Conservation (phyloP, 2,329 filamentous ascomycete genomes). For the Aspergillus sp. region DNA sequence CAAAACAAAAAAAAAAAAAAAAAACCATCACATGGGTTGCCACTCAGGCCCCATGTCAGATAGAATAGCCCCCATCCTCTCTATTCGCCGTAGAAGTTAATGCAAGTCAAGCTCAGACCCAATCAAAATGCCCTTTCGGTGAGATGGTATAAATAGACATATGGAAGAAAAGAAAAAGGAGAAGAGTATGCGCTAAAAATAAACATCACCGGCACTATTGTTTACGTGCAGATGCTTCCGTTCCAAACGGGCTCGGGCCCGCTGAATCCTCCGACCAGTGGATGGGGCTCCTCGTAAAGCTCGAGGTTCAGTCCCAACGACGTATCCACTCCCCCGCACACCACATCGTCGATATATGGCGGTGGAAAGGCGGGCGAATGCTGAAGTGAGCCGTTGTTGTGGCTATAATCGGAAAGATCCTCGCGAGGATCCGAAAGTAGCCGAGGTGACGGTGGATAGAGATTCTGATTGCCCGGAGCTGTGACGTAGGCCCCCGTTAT, state of each 20-base stretch:
- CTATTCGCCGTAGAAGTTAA: slow-evolving; percentile 9
- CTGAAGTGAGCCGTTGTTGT: slow-evolving; percentile 31
- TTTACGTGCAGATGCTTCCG: slow-evolving; percentile 25
- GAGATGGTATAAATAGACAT: not conserved
- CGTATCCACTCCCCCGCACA: slow-evolving; percentile 29
- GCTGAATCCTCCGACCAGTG: slow-evolving; percentile 35
- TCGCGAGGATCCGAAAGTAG: slow-evolving; percentile 37
- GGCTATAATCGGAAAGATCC: slow-evolving; percentile 30
- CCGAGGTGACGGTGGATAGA: slow-evolving; percentile 38
- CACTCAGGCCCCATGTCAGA: not conserved
- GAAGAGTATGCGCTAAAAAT: not conserved
- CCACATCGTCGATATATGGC: slow-evolving; percentile 34
- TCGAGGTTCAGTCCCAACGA: slow-evolving; percentile 29
- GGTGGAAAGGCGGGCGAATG: slow-evolving; percentile 40
- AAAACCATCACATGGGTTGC: slow-evolving; percentile 2
- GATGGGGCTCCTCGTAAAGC: slow-evolving; percentile 32
- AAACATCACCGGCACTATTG: not conserved
- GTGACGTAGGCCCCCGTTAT: slow-evolving; percentile 33
- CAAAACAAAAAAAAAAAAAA: slow-evolving; percentile 3
- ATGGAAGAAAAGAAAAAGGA: not conserved
- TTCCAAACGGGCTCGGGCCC: slow-evolving; percentile 38
- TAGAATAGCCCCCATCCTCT: slow-evolving; percentile 6
- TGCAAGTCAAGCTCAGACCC: not conserved
- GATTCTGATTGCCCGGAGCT: slow-evolving; percentile 33
- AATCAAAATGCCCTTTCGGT: not conserved